Evolutionary conservation across 2,329 filamentous ascomycete species (phyloP).

Genomic region (Lachnellula suecica): DNA sequence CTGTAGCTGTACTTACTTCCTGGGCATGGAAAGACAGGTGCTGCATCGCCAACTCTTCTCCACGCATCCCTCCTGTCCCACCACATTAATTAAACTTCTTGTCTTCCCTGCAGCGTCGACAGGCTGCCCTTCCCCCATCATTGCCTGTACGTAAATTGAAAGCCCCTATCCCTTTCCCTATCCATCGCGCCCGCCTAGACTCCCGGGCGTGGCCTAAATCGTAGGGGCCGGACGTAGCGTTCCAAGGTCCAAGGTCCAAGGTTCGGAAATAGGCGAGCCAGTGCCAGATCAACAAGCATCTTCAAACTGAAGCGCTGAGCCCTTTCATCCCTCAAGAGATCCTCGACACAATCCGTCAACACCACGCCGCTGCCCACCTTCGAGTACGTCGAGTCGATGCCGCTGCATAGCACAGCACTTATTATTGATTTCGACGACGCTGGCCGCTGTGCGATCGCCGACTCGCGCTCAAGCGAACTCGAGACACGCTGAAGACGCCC

Average conservation of each 20-base stretch:
- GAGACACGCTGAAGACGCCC: conserved; percentile 9
- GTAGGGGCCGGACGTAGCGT: no score
- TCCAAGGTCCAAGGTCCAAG: no score
- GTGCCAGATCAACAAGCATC: background rate
- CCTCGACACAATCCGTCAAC: background rate
- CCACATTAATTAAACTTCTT: no score
- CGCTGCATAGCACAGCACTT: background rate
- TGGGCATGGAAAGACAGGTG: no score
- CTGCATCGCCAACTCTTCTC: no score
- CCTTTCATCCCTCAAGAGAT: background rate
- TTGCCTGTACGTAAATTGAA: no score
- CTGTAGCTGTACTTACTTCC: no score
- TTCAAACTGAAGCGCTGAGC: background rate
- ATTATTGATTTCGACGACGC: conserved; percentile 4
- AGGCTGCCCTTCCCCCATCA: background rate
- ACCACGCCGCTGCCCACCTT: background rate
- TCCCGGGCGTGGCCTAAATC: background rate
- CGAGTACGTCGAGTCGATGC: background rate
- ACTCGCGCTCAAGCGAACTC: background rate
- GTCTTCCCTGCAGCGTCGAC: background rate
- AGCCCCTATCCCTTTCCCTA: background rate
- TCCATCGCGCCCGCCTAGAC: background rate
- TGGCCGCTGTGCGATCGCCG: conserved; percentile 3
- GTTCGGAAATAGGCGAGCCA: no score
- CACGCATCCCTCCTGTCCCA: background rate